These are phyloP conservation scores for Andrographis paniculata DNA, from an alignment of 305 asterid species.

Conservation along the genomic window DNA sequence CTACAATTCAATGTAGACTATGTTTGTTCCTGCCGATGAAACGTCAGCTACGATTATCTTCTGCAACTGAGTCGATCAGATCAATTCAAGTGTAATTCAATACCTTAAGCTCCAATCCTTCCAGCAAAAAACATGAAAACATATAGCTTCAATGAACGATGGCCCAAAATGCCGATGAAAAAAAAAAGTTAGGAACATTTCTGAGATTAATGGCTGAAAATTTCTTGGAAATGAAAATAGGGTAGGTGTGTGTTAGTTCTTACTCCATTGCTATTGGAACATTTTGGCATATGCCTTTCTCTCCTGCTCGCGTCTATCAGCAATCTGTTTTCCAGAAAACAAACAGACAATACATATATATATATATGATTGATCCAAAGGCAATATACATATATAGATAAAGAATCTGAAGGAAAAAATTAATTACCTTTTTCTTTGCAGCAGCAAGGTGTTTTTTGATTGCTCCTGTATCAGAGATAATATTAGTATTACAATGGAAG, in stretches of 20 bases:
- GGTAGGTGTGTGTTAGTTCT: background rate
- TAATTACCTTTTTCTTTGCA: conserved; percentile 66
- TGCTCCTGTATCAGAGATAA: conserved; percentile 30
- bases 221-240: no score
- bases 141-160: conserved; percentile 25
- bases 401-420: background rate
- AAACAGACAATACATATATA: background rate
- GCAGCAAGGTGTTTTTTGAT: conserved; percentile 70
- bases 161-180: conserved; percentile 8
- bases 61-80: no score
- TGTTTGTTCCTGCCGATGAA: no score
- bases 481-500: conserved; percentile 4
- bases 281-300: conserved; percentile 55
- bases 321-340: conserved; percentile 36
- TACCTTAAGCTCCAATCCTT: conserved; percentile 20
- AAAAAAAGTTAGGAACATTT: no score
- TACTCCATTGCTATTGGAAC: conserved; percentile 35
- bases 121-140: conserved; percentile 17
- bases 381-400: background rate
- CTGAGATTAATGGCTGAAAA: no score
- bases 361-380: no score
- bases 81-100: conserved; percentile 9
- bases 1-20: no score
- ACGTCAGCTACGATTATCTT: no score
- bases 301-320: conserved; percentile 68